These are phyloP conservation scores for Trichoderma asperelloides DNA, from an alignment of 495 filamentous ascomycete genomes.

Conservation along the genomic window DNA sequence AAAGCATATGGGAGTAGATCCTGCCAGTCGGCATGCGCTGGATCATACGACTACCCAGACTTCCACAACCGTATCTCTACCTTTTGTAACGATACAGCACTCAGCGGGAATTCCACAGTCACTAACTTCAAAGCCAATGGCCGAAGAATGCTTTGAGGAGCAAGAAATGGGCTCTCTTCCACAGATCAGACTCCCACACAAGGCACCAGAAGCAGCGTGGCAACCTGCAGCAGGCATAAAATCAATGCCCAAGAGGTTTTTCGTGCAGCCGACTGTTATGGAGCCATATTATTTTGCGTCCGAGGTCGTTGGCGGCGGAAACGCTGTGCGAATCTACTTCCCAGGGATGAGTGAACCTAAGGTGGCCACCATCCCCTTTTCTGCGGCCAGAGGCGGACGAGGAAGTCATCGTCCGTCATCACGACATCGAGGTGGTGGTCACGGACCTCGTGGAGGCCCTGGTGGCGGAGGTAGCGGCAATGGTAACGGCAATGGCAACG, in stretches of 20 bases:
- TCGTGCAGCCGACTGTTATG: constrained; percentile 25
- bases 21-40: constrained; percentile 52
- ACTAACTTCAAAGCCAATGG: constrained; percentile 50
- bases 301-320: constrained; percentile 30
- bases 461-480: constrained; percentile 17
- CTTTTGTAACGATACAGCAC: constrained; percentile 21
- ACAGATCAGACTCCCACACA: constrained; percentile 54
- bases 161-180: constrained; percentile 73
- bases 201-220: constrained; percentile 47
- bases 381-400: constrained; percentile 23
- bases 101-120: constrained; percentile 18
- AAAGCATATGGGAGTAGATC: constrained; percentile 45
- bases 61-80: constrained; percentile 51
- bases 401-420: constrained; percentile 20
- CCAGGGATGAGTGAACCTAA: constrained; percentile 34
- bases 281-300: constrained; percentile 33
- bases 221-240: constrained; percentile 30
- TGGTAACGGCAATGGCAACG: background rate
- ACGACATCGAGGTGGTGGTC: constrained; percentile 10
- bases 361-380: constrained; percentile 29
- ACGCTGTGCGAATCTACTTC: constrained; percentile 33
- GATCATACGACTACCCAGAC: constrained; percentile 41
- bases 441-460: constrained; percentile 14
- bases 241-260: constrained; percentile 24
- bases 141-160: constrained; percentile 75